Base-by-base conservation (phyloP, 1,284 basidiomycete species). In the Trametes polyzona region DNA sequence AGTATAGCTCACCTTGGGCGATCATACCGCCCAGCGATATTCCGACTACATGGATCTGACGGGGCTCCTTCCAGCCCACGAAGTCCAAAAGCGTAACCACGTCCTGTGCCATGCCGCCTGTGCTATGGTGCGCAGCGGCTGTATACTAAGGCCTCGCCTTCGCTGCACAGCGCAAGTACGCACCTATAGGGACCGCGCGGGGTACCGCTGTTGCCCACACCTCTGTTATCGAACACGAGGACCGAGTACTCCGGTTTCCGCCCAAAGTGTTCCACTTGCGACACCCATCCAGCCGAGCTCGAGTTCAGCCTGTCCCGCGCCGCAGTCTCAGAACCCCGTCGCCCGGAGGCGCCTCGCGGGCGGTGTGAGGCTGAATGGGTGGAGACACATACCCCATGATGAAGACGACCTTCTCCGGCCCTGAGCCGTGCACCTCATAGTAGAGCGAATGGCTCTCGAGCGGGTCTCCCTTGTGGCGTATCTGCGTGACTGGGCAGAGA, bases 21-120 rank as follows among this genome's bases (percentile, higher is more conserved):
- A 94, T 93, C 92, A 94, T 94, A 16, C 93, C 93, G 6, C 93
- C 94, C 47, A 96, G 76, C 40, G 89, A 92, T 11, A 88, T 76
- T 1, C 94, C 92, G 14, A 94, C 87, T 17, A 96, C 71, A 65
- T 95, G 86, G 1, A 95, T 46, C 37, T 80, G 80, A 8, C 79
- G 77, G 35, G 82, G 71, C 10, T 68, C 77, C 0, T 80, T 89
- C 93, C 93, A 96, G 0, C 83, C 86, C 2, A 95, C 60, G 62
- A 85, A 81, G 61, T 94, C 79, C 8, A 95, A 75, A 16, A 95
- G 76, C 3, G 80, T 83, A 33, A 92, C 74, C 4, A 80, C 76
- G 63, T 96, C 94, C 59, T 84, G 78, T 4, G 93, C 93, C 90
- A 95, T 93, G 0, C 79, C 86, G 42, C 80, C 81, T 11, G 92